Percentiles rank a stretch among this genome's conserved stretches.
These are phyloP conservation scores for Ascomycota sp. DNA, from an alignment of 2,329 filamentous ascomycete genomes.

Conservation along the genomic window DNA sequence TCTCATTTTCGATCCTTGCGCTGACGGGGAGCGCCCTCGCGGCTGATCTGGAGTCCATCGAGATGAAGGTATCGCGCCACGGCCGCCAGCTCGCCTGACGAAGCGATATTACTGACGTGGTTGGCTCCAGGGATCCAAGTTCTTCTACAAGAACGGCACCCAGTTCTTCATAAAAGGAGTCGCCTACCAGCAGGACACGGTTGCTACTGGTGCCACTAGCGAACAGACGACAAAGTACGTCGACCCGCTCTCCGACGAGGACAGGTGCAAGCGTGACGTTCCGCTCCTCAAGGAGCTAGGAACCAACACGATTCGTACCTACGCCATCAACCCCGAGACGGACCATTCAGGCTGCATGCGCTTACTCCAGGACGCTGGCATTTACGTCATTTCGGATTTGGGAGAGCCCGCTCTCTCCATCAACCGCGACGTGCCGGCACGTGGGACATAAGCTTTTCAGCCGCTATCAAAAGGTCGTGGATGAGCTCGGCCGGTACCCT, in stretches of 20 bases:
- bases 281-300: slow-evolving; percentile 57
- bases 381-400: slow-evolving; percentile 89
- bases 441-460: slow-evolving; percentile 66
- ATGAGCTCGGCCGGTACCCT: slow-evolving; percentile 60
- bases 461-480: slow-evolving; percentile 70
- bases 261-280: slow-evolving; percentile 64
- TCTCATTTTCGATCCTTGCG: slow-evolving; percentile 15
- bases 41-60: slow-evolving; percentile 33
- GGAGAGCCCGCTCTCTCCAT: slow-evolving; percentile 68
- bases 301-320: slow-evolving; percentile 89
- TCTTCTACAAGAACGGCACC: slow-evolving; percentile 63
- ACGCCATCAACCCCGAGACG: slow-evolving; percentile 64
- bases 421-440: slow-evolving; percentile 55
- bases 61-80: slow-evolving; percentile 39
- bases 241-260: slow-evolving; percentile 61
- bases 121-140: slow-evolving; percentile 47
- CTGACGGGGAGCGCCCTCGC: slow-evolving; percentile 20
- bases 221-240: slow-evolving; percentile 36
- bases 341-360: slow-evolving; percentile 76
- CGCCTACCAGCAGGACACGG: slow-evolving; percentile 76
- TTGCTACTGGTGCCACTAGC: slow-evolving; percentile 29
- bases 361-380: slow-evolving; percentile 61
- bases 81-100: not conserved
- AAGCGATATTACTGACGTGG: not conserved
- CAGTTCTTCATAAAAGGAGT: slow-evolving; percentile 72